Evolutionary conservation across 768 basidiomycete genomes (phyloP).

Genomic region (Hemileccinum impolitum): DNA sequence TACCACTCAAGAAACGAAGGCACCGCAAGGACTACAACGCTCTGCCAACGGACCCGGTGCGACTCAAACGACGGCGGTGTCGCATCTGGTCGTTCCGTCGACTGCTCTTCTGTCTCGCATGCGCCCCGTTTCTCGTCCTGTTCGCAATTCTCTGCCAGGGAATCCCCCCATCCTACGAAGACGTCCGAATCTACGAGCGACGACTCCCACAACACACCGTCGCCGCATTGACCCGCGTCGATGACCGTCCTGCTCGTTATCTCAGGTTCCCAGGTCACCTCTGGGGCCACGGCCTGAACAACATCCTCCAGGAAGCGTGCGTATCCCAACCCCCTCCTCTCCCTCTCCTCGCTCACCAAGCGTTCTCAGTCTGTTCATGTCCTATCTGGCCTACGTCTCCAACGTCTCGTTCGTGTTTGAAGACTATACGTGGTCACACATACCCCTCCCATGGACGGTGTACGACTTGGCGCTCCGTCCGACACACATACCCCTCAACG

Average conservation of each 20-base stretch:
- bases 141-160: slow-evolving; percentile 34
- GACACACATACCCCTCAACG: slow-evolving; percentile 52
- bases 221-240: slow-evolving; percentile 6
- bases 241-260: slow-evolving; percentile 29
- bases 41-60: slow-evolving; percentile 8
- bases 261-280: slow-evolving; percentile 52
- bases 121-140: slow-evolving; percentile 24
- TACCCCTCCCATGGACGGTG: slow-evolving; percentile 50
- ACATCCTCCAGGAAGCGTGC: slow-evolving; percentile 59
- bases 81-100: slow-evolving; percentile 26
- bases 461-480: slow-evolving; percentile 54
- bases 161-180: slow-evolving; percentile 38
- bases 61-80: slow-evolving; percentile 12
- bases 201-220: slow-evolving; percentile 39
- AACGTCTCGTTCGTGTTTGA: slow-evolving; percentile 60
- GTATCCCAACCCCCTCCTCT: slow-evolving; percentile 16
- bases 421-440: slow-evolving; percentile 58
- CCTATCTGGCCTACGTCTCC: slow-evolving; percentile 47
- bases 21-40: slow-evolving; percentile 9
- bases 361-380: slow-evolving; percentile 49
- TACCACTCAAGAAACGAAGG: slow-evolving; percentile 3
- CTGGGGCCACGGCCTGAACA: slow-evolving; percentile 63
- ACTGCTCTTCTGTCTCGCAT: slow-evolving; percentile 19
- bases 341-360: neutral
- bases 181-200: slow-evolving; percentile 35